These are phyloP conservation scores for Heliamphora exappendiculata DNA, from an alignment of 148 eudicot genomes.

Conservation along the genomic window DNA sequence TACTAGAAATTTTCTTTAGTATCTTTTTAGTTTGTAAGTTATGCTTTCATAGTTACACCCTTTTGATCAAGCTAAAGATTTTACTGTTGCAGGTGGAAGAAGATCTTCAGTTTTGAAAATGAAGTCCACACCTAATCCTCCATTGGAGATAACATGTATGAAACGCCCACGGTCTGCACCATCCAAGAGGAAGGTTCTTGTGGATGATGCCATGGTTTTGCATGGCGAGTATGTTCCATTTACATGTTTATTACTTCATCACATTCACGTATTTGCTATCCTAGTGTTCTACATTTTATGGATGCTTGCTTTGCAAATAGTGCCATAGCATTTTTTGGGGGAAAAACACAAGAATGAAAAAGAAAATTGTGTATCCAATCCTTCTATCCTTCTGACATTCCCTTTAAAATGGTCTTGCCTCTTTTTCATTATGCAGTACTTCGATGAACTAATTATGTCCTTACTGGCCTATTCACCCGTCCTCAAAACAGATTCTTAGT, in stretches of 20 bases:
- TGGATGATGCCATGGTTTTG: constrained; percentile 85
- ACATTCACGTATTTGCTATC: neutral
- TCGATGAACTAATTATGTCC: neutral
- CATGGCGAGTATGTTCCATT: constrained; percentile 89
- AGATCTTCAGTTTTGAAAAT: constrained; percentile 63
- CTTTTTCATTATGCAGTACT: neutral
- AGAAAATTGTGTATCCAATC: neutral
- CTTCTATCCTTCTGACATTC: neutral
- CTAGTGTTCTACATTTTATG: neutral
- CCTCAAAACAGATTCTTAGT: neutral
- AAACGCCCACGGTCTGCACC: constrained; percentile 56
- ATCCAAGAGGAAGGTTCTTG: constrained; percentile 72
- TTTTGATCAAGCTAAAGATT: neutral
- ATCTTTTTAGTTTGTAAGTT: neutral
- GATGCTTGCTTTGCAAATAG: neutral
- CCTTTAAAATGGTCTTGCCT: neutral
- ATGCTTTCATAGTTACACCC: neutral
- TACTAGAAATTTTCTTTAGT: neutral
- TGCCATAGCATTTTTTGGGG: neutral
- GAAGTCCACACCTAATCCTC: constrained; percentile 57
- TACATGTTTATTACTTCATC: neutral
- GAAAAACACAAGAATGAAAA: neutral
- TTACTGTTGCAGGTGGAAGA: constrained; percentile 59
- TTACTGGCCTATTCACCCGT: neutral
- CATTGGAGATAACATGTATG: constrained; percentile 28